Evolutionary conservation across 2,329 filamentous ascomycete genomes (phyloP).

Genomic region (Fusarium poae): DNA sequence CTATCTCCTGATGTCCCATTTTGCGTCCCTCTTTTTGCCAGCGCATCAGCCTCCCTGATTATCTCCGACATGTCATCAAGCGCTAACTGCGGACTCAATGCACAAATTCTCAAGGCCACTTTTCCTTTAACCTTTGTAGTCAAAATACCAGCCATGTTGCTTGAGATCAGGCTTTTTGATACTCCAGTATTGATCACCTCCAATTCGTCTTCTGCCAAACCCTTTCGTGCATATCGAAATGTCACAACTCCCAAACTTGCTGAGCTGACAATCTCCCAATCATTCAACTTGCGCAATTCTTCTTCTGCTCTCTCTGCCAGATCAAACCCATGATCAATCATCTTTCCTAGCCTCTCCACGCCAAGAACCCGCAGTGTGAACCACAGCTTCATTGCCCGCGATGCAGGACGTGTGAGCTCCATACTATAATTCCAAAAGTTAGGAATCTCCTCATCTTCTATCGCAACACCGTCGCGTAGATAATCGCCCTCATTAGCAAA

Average conservation of each 20-base stretch:
- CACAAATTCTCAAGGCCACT: constrained; percentile 10
- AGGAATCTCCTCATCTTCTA: constrained; percentile 44
- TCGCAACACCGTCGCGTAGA: constrained; percentile 41
- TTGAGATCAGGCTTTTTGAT: constrained; percentile 20
- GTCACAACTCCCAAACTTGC: constrained; percentile 43
- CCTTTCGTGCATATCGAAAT: constrained; percentile 36
- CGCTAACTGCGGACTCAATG: constrained; percentile 10
- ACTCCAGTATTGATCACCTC: constrained; percentile 1
- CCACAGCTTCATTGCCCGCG: constrained; percentile 47
- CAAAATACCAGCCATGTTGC: constrained; percentile 13
- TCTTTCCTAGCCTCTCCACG: constrained; percentile 38
- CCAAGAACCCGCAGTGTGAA: constrained; percentile 44
- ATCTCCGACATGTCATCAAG: constrained; percentile 21
- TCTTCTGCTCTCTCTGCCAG: constrained; percentile 42
- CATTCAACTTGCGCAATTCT: constrained; percentile 23
- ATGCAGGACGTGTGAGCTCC: constrained; percentile 44
- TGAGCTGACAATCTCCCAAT: constrained; percentile 45
- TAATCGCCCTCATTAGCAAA: constrained; percentile 47
- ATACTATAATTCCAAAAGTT: constrained; percentile 49
- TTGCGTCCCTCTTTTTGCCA: not conserved
- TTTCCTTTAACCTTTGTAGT: constrained; percentile 18
- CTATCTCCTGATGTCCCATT: not conserved
- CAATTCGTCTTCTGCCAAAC: not conserved
- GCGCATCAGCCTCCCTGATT: constrained; percentile 7
- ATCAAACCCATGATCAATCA: constrained; percentile 46